Conservation (phyloP, 2,329 filamentous ascomycete genomes). For the Trichoderma hamatum region DNA sequence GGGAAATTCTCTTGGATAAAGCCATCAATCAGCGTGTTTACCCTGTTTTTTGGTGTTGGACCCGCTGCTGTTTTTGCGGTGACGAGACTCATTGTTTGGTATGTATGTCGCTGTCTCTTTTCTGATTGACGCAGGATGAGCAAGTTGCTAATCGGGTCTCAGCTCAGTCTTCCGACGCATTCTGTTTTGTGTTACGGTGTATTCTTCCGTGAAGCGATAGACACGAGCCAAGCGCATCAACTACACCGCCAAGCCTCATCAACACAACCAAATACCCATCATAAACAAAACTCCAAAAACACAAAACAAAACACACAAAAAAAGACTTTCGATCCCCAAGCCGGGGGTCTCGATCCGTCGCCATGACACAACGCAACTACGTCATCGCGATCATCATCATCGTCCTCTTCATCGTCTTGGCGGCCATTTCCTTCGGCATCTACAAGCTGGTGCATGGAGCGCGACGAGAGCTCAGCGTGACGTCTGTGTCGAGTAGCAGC, state of each 20-base stretch:
- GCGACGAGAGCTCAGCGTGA: conserved; percentile 48
- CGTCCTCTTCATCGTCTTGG: conserved; percentile 65
- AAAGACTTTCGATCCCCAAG: not conserved
- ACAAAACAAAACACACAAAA: not conserved
- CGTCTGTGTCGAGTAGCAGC: conserved; percentile 39
- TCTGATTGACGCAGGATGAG: not conserved
- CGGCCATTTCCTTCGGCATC: conserved; percentile 64
- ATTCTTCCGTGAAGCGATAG: not conserved
- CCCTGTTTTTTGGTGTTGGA: not conserved
- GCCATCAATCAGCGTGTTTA: not conserved
- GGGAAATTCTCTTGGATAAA: not conserved
- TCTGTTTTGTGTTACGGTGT: not conserved
- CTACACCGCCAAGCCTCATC: not conserved
- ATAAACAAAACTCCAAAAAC: not conserved
- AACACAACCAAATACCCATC: not conserved
- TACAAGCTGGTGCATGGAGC: conserved; percentile 62
- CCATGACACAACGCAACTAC: conserved; percentile 66
- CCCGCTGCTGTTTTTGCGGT: conserved; percentile 7
- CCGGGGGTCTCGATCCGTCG: conserved; percentile 37
- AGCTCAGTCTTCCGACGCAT: not conserved
- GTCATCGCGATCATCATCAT: conserved; percentile 71
- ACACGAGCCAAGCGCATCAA: not conserved
- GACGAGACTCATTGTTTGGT: conserved; percentile 14
- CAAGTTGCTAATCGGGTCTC: not conserved
- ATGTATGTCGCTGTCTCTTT: not conserved